Percentiles rank a stretch among this genome's conserved stretches.
These are phyloP conservation scores for Trichoderma oligosporum DNA, from an alignment of 2,329 filamentous ascomycete species.

Conservation along the genomic window DNA sequence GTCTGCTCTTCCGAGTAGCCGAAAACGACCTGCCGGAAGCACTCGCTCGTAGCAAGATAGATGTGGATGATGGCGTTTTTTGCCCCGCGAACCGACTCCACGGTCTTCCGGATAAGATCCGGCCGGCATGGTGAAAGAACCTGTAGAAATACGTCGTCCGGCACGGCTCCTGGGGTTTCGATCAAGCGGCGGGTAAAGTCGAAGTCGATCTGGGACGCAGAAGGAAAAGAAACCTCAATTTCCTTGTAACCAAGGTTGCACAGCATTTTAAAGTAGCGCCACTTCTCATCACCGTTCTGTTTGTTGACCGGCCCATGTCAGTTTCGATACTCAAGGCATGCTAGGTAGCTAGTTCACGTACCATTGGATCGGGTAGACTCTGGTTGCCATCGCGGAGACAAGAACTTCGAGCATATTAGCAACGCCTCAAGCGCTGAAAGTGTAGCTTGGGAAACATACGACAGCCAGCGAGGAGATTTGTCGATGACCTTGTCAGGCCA, in stretches of 20 bases:
- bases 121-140: conserved; percentile 1
- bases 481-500: conserved; percentile 9
- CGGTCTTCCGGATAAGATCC: conserved; percentile 3
- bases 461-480: conserved; percentile 8
- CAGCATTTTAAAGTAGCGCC: conserved; percentile 10
- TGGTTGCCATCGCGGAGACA: conserved; percentile 10
- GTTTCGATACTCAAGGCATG: neutral
- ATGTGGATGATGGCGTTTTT: conserved; percentile 7
- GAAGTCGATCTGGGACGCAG: conserved; percentile 3
- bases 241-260: conserved; percentile 6
- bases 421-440: neutral
- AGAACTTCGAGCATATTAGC: neutral
- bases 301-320: neutral
- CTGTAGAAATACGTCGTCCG: conserved; percentile 1
- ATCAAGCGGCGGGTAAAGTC: conserved; percentile 9
- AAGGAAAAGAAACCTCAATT: conserved; percentile 4
- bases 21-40: conserved; percentile 7
- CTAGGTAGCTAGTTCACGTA: neutral
- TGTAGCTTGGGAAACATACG: neutral
- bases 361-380: conserved; percentile 9
- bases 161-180: conserved; percentile 5
- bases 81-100: conserved; percentile 1
- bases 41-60: conserved; percentile 2
- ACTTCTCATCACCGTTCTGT: conserved; percentile 7
- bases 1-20: conserved; percentile 7